These are phyloP conservation scores for Lithospermum erythrorhizon DNA, from an alignment of 257 asterid species.

Conservation along the genomic window DNA sequence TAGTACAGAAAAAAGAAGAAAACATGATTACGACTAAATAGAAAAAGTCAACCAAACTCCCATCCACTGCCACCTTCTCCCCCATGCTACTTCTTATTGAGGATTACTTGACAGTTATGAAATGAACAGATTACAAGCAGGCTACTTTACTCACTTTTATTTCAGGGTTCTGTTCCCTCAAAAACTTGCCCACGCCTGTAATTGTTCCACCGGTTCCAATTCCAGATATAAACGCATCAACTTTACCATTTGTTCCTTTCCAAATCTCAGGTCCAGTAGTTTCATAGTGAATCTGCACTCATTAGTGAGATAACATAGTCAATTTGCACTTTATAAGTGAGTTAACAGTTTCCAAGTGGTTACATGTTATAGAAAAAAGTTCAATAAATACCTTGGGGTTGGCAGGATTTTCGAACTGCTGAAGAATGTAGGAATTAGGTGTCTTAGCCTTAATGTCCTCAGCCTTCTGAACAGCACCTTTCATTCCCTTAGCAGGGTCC, in stretches of 20 bases:
- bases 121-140: not conserved
- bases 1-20: no score
- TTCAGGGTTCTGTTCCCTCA: conserved; percentile 56
- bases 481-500: conserved; percentile 85
- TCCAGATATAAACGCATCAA: conserved; percentile 61
- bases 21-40: no score
- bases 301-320: not conserved
- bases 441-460: conserved; percentile 74
- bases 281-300: conserved; percentile 58
- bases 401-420: conserved; percentile 88
- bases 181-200: conserved; percentile 56
- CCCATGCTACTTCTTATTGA: not conserved
- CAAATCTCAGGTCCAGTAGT: conserved; percentile 91
- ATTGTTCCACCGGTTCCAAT: conserved; percentile 79
- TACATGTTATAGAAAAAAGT: not conserved
- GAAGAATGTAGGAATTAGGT: conserved; percentile 82
- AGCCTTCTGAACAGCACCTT: conserved; percentile 79
- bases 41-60: not conserved
- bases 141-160: conserved; percentile 34
- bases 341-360: not conserved
- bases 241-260: conserved; percentile 49
- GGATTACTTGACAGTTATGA: not conserved
- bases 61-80: not conserved
- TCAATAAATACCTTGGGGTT: conserved; percentile 63
- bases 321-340: not conserved